Conservation (phyloP, 305 asterid genomes). For the Solanum aculeatissimum region DNA sequence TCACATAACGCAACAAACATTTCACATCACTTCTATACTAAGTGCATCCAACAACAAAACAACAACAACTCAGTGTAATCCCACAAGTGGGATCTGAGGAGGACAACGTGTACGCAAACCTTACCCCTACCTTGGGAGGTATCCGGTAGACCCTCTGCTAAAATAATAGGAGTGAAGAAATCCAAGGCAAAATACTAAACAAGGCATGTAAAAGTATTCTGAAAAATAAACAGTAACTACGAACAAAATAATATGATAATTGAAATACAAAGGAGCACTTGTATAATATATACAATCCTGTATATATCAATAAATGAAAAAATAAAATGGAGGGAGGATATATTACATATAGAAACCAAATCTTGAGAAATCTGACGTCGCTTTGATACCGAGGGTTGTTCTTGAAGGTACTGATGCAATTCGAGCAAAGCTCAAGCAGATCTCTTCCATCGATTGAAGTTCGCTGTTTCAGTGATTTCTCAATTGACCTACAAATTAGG, state of each 20-base stretch:
- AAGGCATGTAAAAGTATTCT: neutral
- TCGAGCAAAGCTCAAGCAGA: slow-evolving; percentile 29
- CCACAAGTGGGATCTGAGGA: neutral
- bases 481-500: slow-evolving; percentile 38
- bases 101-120: neutral
- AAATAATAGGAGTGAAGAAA: neutral
- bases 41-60: neutral
- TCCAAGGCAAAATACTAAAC: neutral
- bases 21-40: neutral
- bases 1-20: neutral
- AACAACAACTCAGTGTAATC: neutral
- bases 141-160: neutral
- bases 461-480: slow-evolving; percentile 18
- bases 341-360: slow-evolving; percentile 84
- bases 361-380: slow-evolving; percentile 86
- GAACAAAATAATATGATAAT: neutral
- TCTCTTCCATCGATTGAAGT: slow-evolving; percentile 12
- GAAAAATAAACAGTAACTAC: neutral
- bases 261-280: neutral
- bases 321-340: neutral
- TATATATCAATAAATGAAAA: neutral
- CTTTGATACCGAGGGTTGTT: slow-evolving; percentile 48
- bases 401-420: slow-evolving; percentile 56
- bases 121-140: neutral
- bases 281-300: neutral